Evolutionary conservation across 177 flowering plant species (phyloP).

Genomic region (Telopea speciosissima): DNA sequence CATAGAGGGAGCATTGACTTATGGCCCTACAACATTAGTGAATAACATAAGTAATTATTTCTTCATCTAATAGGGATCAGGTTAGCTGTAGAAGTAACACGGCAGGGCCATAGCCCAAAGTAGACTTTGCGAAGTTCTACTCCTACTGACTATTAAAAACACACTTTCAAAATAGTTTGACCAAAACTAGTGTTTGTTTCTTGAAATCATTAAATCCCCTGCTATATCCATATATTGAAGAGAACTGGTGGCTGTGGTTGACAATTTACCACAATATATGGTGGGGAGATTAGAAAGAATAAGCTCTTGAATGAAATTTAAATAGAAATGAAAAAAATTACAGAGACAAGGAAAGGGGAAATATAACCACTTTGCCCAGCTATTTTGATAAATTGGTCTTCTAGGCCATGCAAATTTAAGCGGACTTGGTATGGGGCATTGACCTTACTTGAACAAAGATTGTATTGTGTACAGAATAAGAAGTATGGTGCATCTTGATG

Average conservation of each 20-base stretch:
- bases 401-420: too few relatives aligned
- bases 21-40: not conserved
- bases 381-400: too few relatives aligned
- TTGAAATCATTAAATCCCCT: not conserved
- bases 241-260: not conserved
- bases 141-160: not conserved
- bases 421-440: too few relatives aligned
- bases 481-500: not conserved
- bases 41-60: too few relatives aligned
- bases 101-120: not conserved
- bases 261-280: not conserved
- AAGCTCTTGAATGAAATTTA: too few relatives aligned
- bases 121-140: not conserved
- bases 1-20: too few relatives aligned
- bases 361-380: too few relatives aligned
- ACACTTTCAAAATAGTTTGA: not conserved
- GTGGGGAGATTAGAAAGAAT: too few relatives aligned
- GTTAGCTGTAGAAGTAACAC: not conserved
- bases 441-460: too few relatives aligned
- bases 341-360: not conserved
- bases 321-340: too few relatives aligned
- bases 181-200: not conserved
- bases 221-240: not conserved
- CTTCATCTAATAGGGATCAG: not conserved
- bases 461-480: too few relatives aligned